phyloP scores from a whole-genome alignment of 768 basidiomycete genomes.

The Exidia glandulosa region DNA sequence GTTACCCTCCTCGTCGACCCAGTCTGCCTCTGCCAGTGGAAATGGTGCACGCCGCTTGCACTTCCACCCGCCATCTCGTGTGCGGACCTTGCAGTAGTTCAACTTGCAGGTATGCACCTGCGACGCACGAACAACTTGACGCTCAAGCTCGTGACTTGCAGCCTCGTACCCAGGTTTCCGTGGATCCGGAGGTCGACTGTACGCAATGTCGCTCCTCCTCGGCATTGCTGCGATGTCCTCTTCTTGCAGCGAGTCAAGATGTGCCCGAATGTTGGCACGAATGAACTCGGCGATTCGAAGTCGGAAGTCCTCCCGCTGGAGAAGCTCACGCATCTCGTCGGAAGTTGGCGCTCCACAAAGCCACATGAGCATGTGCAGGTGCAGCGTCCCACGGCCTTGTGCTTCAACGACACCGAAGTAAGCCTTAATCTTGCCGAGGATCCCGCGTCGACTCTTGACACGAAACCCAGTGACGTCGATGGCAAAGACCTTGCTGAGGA shows the following conservation, averaged over 20 bases:
- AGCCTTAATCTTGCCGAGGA: conserved; percentile 22
- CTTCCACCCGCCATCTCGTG: conserved; percentile 7
- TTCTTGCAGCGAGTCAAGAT: conserved; percentile 10
- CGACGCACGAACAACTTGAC: conserved; percentile 12
- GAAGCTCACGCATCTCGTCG: conserved; percentile 15
- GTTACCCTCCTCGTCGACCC: conserved; percentile 8
- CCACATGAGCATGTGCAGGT: conserved; percentile 32
- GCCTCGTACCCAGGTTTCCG: conserved; percentile 11
- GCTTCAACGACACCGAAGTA: conserved; percentile 30
- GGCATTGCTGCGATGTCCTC: conserved; percentile 17
- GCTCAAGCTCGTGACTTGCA: conserved; percentile 8
- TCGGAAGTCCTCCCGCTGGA: conserved; percentile 17
- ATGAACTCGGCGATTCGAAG: conserved; percentile 16
- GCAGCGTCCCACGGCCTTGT: conserved; percentile 32
- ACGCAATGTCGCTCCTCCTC: conserved; percentile 17
- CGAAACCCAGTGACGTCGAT: conserved; percentile 14
- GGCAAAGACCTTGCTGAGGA: conserved; percentile 24
- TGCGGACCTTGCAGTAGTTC: conserved; percentile 12
- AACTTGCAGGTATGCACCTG: conserved; percentile 26
- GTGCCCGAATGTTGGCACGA: conserved; percentile 18
- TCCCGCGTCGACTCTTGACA: conserved; percentile 15
- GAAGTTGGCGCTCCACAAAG: conserved; percentile 20
- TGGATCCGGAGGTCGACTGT: conserved; percentile 25
- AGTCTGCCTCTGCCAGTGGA: conserved; percentile 1
- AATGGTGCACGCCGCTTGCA: conserved; percentile 26